These are phyloP conservation scores for Cinnamomum micranthum DNA, from an alignment of 164 flowering plant genomes.

Conservation along the genomic window DNA sequence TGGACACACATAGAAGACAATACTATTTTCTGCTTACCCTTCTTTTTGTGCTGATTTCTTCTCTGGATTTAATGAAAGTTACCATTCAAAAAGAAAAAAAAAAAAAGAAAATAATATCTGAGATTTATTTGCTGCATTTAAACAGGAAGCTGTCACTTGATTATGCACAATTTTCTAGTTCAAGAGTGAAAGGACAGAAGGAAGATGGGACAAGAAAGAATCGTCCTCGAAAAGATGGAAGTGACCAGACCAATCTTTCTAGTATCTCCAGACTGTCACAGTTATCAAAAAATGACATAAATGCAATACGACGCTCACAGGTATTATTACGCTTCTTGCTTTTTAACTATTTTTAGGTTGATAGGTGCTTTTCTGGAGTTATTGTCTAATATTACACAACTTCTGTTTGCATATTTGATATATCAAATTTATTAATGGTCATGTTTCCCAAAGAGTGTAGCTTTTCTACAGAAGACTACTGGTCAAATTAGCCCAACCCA, in stretches of 20 bases:
- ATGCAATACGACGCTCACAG: conserved; percentile 73
- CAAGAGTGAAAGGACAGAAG: conserved; percentile 37
- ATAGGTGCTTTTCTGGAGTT: not conserved
- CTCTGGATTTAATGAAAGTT: too few relatives aligned
- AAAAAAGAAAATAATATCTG: not conserved
- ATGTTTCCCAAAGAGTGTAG: not conserved
- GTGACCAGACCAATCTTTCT: conserved; percentile 20
- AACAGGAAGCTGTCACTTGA: conserved; percentile 80
- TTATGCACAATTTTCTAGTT: conserved; percentile 55
- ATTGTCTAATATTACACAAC: too few relatives aligned
- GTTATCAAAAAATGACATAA: conserved; percentile 72
- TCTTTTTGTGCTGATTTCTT: not conserved
- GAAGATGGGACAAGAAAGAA: conserved; percentile 66
- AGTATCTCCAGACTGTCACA: conserved; percentile 32
- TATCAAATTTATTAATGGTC: not conserved
- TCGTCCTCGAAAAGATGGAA: conserved; percentile 49
- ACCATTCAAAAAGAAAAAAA: too few relatives aligned
- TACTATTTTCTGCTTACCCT: not conserved
- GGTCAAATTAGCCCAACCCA: not conserved
- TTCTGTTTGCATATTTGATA: not conserved
- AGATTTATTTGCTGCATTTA: conserved; percentile 16
- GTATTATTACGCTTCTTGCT: conserved; percentile 29
- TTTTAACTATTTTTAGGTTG: not conserved
- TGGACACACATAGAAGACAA: not conserved
- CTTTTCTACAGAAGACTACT: not conserved